Percentiles rank a stretch among this genome's conserved stretches.
phyloP scores from a whole-genome alignment of 495 filamentous ascomycete genomes.

The Saxophila tyrrhenica region DNA sequence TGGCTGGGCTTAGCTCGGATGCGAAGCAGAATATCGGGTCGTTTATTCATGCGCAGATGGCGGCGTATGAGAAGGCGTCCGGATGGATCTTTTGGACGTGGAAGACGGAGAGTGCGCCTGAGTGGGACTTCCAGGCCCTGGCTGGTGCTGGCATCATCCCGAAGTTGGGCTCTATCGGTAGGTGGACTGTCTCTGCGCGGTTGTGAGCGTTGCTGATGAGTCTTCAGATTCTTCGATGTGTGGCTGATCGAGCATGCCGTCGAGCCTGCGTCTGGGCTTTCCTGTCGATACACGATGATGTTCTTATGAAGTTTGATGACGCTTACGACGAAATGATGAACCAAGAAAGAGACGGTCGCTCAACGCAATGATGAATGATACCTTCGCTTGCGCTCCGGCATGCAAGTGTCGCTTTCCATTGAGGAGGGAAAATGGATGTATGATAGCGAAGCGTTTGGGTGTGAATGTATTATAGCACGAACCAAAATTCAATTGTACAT shows the following conservation, averaged over 20 bases:
- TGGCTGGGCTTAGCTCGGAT: slow-evolving; percentile 36
- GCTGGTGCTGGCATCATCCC: neutral
- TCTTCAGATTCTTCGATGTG: neutral
- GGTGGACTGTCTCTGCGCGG: neutral
- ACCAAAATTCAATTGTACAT: neutral
- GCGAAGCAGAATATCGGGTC: slow-evolving; percentile 48
- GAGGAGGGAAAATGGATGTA: neutral
- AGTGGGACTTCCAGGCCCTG: slow-evolving; percentile 65
- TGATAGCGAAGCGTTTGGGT: neutral
- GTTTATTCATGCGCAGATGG: slow-evolving; percentile 63
- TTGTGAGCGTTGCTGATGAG: neutral
- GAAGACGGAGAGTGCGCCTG: slow-evolving; percentile 76
- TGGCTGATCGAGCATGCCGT: neutral
- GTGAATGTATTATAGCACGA: neutral
- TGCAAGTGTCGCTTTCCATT: neutral
- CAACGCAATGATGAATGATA: neutral
- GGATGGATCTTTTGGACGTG: slow-evolving; percentile 81
- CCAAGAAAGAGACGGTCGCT: neutral
- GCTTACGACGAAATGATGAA: neutral
- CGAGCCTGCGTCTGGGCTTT: neutral
- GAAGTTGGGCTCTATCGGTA: neutral
- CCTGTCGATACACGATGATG: neutral
- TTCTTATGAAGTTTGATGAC: neutral
- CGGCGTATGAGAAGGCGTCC: slow-evolving; percentile 54
- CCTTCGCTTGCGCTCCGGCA: neutral